Conservation (phyloP, 2,329 filamentous ascomycete genomes). For the Ascochyta clinopodiicola region DNA sequence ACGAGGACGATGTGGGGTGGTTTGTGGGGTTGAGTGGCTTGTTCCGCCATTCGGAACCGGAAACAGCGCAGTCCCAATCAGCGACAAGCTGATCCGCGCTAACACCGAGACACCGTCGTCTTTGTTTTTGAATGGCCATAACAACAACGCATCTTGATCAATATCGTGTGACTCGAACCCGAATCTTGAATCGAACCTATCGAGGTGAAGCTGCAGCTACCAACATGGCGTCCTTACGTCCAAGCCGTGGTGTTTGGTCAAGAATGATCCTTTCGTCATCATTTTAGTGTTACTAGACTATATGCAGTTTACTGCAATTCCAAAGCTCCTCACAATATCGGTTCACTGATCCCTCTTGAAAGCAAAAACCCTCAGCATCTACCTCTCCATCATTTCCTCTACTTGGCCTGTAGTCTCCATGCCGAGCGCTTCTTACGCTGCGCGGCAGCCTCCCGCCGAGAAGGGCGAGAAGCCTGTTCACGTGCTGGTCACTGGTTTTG, state of each 20-base stretch:
- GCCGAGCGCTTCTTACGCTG: slow-evolving; percentile 29
- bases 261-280: slow-evolving; percentile 7
- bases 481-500: slow-evolving; percentile 47
- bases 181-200: not conserved
- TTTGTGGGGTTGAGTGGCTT: slow-evolving; percentile 11
- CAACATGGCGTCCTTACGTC: not conserved
- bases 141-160: slow-evolving; percentile 1
- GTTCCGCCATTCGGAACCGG: slow-evolving; percentile 4
- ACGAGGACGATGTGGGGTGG: slow-evolving; percentile 12
- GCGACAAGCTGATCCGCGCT: slow-evolving; percentile 3
- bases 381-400: too few relatives aligned
- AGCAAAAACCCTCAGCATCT: not conserved
- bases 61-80: not conserved
- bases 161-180: not conserved
- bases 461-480: slow-evolving; percentile 42
- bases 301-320: slow-evolving; percentile 25
- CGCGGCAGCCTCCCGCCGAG: slow-evolving; percentile 38
- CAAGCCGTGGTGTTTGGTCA: not conserved
- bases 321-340: not conserved
- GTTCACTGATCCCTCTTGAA: not conserved
- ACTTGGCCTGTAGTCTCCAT: slow-evolving; percentile 17
- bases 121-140: not conserved
- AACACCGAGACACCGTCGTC: not conserved
- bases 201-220: not conserved
- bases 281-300: slow-evolving; percentile 2